These are phyloP conservation scores for Mycena galopus DNA, from an alignment of 768 basidiomycete species.

Conservation along the genomic window DNA sequence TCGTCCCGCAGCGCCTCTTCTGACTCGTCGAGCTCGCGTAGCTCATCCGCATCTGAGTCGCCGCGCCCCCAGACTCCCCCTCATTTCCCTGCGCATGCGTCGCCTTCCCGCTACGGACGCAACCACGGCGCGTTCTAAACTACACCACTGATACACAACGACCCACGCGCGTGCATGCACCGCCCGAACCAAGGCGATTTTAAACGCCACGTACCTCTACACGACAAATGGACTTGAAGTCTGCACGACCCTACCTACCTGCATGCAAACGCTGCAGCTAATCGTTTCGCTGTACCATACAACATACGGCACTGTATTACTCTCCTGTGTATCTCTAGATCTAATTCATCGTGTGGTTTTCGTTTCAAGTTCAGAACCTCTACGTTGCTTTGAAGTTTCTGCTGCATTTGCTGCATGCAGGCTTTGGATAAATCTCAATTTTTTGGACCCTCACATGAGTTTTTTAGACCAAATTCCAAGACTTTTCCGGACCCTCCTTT, in stretches of 20 bases:
- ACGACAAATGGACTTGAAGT: neutral
- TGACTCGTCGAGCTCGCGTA: slow-evolving; percentile 18
- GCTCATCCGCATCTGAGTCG: slow-evolving; percentile 44
- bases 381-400: too few relatives aligned
- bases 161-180: neutral
- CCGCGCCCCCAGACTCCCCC: slow-evolving; percentile 25
- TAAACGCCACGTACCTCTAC: neutral
- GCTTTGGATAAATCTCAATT: too few relatives aligned
- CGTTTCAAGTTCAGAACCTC: neutral
- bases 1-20: slow-evolving; percentile 25
- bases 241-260: neutral
- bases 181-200: neutral
- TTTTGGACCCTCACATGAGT: too few relatives aligned
- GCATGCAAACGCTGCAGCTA: neutral
- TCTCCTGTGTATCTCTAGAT: neutral
- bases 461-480: too few relatives aligned
- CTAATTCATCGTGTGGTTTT: neutral
- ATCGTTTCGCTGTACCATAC: neutral
- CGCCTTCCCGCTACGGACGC: slow-evolving; percentile 21
- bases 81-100: slow-evolving; percentile 11
- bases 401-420: too few relatives aligned
- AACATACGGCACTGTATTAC: neutral
- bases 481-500: too few relatives aligned
- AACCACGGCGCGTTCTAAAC: slow-evolving; percentile 33
- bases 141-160: too few relatives aligned